Percentiles rank a stretch among this genome's conserved stretches.
Conservation (phyloP, 2,329 filamentous ascomycete species). For the Colletotrichum lini region DNA sequence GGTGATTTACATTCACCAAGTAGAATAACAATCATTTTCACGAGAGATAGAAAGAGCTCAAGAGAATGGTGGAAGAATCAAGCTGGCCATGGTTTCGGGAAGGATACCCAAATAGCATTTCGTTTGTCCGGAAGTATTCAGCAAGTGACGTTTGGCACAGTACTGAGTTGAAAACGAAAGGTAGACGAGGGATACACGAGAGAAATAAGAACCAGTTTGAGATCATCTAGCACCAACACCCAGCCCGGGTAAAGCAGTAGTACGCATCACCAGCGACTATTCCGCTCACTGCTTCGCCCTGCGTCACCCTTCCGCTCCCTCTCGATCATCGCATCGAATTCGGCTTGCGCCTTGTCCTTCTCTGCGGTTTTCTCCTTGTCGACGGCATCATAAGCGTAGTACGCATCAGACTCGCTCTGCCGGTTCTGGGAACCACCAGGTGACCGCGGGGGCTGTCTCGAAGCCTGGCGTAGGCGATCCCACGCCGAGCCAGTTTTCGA, state of each 20-base stretch:
- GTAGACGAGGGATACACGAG: background rate
- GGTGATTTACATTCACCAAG: no score
- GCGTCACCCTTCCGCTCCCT: constrained; percentile 52
- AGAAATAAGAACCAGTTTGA: background rate
- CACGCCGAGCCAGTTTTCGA: constrained; percentile 56
- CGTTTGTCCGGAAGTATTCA: background rate
- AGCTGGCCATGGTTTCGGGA: background rate
- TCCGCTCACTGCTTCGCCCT: constrained; percentile 8
- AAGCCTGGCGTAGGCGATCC: constrained; percentile 61
- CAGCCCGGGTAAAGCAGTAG: background rate
- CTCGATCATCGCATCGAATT: constrained; percentile 66
- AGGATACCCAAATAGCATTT: background rate
- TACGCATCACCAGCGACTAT: constrained; percentile 31
- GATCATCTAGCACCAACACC: background rate
- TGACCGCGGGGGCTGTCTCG: constrained; percentile 38
- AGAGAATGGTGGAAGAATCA: no score
- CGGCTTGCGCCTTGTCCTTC: constrained; percentile 63
- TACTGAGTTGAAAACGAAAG: background rate
- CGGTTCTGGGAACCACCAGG: constrained; percentile 27
- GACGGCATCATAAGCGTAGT: constrained; percentile 53
- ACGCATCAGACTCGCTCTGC: constrained; percentile 43
- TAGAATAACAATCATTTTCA: background rate
- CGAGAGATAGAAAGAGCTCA: background rate
- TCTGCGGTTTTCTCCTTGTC: constrained; percentile 56
- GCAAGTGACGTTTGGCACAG: background rate